Conservation (phyloP, 1,284 basidiomycete genomes). For the Tilletia caries region DNA sequence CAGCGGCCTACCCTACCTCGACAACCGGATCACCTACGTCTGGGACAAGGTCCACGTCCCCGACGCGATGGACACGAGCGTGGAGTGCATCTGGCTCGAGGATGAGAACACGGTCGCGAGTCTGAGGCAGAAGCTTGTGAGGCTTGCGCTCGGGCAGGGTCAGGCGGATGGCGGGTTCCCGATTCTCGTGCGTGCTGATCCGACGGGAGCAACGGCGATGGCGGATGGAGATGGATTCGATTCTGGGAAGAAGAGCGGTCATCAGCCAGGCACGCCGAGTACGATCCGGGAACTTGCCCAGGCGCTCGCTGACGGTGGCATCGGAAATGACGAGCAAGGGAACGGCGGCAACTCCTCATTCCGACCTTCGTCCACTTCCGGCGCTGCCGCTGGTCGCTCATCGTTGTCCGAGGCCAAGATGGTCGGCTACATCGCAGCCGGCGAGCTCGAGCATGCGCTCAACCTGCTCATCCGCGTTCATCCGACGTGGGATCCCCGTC, state of each 20-base stretch:
- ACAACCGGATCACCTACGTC: conserved; percentile 78
- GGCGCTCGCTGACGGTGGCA: not conserved
- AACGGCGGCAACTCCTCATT: conserved; percentile 38
- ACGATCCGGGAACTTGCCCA: not conserved
- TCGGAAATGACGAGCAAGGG: not conserved
- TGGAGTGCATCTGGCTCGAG: conserved; percentile 58
- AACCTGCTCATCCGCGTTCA: conserved; percentile 16
- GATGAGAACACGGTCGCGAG: conserved; percentile 61
- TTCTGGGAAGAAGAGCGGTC: not conserved
- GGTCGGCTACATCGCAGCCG: conserved; percentile 87
- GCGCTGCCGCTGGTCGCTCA: not conserved
- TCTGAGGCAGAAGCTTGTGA: conserved; percentile 63
- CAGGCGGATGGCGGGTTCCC: conserved; percentile 82
- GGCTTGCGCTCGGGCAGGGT: conserved; percentile 31
- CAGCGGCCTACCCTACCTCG: conserved; percentile 69
- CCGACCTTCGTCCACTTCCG: conserved; percentile 55
- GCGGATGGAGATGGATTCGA: not conserved
- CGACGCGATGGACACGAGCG: conserved; percentile 41
- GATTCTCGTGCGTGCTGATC: conserved; percentile 59
- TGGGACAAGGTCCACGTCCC: conserved; percentile 60
- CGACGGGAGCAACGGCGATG: not conserved
- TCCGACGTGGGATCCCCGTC: conserved; percentile 17
- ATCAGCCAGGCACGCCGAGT: not conserved
- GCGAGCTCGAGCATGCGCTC: conserved; percentile 82
- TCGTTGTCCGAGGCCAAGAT: conserved; percentile 59